Percentiles rank a stretch among this genome's conserved stretches.
These are phyloP conservation scores for Globisporangium mamillatum DNA, from an alignment of 352 stramenopile species.

Conservation along the genomic window DNA sequence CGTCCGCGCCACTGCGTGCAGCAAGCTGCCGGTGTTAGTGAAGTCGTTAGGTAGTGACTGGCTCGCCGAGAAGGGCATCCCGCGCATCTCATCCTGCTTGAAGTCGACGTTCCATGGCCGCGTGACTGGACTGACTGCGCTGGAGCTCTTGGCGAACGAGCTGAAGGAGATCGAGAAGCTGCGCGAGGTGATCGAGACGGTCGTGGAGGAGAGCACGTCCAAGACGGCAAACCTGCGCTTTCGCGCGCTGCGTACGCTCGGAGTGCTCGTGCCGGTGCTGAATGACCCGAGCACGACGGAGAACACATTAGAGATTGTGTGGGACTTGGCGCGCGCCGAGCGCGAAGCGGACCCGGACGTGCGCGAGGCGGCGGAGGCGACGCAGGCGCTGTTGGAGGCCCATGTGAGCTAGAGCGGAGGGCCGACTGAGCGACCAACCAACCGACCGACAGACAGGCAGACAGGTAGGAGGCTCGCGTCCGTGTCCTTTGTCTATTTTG, in stretches of 20 bases:
- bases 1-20: conserved; percentile 61
- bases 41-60: conserved; percentile 76
- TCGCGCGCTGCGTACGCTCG: conserved; percentile 69
- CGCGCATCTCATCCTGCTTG: conserved; percentile 57
- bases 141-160: conserved; percentile 60
- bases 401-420: conserved; percentile 34
- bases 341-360: conserved; percentile 74
- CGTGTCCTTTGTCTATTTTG: conserved; percentile 18
- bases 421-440: neutral
- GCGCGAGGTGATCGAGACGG: conserved; percentile 53
- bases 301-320: conserved; percentile 76
- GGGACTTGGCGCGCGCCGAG: conserved; percentile 50
- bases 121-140: conserved; percentile 63
- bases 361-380: conserved; percentile 64
- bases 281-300: conserved; percentile 64
- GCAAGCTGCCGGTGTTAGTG: conserved; percentile 60
- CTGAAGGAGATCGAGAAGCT: conserved; percentile 72
- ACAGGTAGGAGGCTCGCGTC: neutral
- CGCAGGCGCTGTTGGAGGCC: conserved; percentile 47
- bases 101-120: conserved; percentile 72
- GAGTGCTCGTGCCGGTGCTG: conserved; percentile 57
- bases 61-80: conserved; percentile 66
- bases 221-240: conserved; percentile 83
- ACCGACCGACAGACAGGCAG: neutral
- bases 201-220: conserved; percentile 74